phyloP scores from a whole-genome alignment of 192 early-diverging fungal genomes.

The Backusella mclennaniae region DNA sequence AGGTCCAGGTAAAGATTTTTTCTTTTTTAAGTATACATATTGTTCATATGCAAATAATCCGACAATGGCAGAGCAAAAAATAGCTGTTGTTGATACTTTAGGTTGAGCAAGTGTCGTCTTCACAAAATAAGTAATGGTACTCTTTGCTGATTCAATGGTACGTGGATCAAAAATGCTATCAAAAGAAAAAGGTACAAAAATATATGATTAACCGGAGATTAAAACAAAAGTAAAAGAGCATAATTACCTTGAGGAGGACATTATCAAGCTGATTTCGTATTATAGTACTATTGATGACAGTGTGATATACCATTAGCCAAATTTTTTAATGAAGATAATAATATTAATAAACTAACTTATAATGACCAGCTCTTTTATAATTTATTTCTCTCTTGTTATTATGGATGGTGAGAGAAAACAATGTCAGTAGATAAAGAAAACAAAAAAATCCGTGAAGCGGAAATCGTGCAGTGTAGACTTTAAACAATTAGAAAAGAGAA shows the following conservation, averaged over 20 bases:
- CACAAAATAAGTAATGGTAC: slow-evolving; percentile 28
- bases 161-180: slow-evolving; percentile 31
- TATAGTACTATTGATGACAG: neutral
- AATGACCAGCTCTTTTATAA: neutral
- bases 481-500: neutral
- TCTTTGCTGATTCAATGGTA: slow-evolving; percentile 26
- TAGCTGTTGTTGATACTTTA: slow-evolving; percentile 26
- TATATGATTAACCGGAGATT: neutral
- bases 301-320: neutral
- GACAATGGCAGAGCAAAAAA: slow-evolving; percentile 26
- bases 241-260: neutral
- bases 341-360: neutral
- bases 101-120: slow-evolving; percentile 16
- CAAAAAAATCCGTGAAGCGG: neutral
- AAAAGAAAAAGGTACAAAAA: neutral
- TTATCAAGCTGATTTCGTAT: neutral
- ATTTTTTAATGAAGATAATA: neutral
- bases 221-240: neutral
- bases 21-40: slow-evolving; percentile 38
- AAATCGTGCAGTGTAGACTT: neutral
- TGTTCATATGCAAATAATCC: slow-evolving; percentile 39
- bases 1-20: slow-evolving; percentile 37
- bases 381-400: neutral
- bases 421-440: neutral
- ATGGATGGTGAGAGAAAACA: neutral